A percentile compares a stretch with the other conserved stretches of the same genome.
Conservation (phyloP, 192 early-diverging fungal genomes). For the Backusella tuberculispora region DNA sequence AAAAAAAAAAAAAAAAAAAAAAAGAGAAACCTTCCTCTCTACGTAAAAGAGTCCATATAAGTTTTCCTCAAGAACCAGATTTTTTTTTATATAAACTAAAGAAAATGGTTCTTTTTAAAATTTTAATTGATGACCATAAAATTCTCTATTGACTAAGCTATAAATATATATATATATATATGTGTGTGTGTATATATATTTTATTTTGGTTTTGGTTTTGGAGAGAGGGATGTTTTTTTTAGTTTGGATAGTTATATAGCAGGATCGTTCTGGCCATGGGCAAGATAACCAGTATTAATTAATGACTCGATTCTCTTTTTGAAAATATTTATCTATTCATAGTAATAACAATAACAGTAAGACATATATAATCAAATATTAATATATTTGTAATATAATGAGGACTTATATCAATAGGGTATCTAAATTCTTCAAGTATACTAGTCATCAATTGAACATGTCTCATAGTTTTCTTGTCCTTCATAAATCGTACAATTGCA, state of each 20-base stretch:
- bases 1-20: too few relatives aligned
- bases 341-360: not conserved
- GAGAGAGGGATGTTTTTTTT: not conserved
- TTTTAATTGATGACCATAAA: too few relatives aligned
- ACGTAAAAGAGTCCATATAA: too few relatives aligned
- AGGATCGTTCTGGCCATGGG: not conserved
- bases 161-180: too few relatives aligned
- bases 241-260: not conserved
- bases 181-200: too few relatives aligned
- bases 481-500: too few relatives aligned
- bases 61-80: too few relatives aligned
- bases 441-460: constrained; percentile 69
- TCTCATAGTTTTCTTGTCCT: constrained; percentile 31
- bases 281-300: constrained; percentile 41
- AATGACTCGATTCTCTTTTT: constrained; percentile 81
- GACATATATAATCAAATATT: constrained; percentile 25
- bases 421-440: constrained; percentile 64
- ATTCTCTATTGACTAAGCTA: too few relatives aligned
- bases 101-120: too few relatives aligned
- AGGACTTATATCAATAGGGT: constrained; percentile 51
- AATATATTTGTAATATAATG: constrained; percentile 55
- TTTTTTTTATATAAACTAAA: too few relatives aligned
- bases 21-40: too few relatives aligned
- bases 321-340: constrained; percentile 52
- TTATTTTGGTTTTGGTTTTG: too few relatives aligned